Evolutionary conservation across 2,329 filamentous ascomycete genomes (phyloP), one percentile per base, ranked within the genome.

Genomic region (Alternaria sp.): DNA sequence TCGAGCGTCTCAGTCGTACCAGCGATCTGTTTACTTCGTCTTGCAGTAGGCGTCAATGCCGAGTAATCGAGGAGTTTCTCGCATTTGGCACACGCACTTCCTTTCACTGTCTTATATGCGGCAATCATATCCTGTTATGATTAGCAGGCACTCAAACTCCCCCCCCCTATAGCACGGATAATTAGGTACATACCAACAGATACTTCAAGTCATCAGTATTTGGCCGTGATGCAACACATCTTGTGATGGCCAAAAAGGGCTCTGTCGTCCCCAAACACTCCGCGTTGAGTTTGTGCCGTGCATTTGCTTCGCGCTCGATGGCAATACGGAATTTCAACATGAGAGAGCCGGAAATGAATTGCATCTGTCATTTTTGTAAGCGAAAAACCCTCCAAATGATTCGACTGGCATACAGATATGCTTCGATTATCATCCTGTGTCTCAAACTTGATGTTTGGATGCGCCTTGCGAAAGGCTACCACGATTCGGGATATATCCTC

Each of bases 81-180:
- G 56, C 77, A 79, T 62, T 73, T 76, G 11, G 68, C 69, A 60
- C 77, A 79, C 4, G 57, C 62, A 14, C 56, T 64, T 37, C 62
- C 67, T 56, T 71, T 72, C 26, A 72, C 61, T 10, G 63, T 70
- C 45, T 73, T 77, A 58, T 78, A 79, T n/a, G 75, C 72, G 31
- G 69, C 69, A 60, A 79, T 75, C 77, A 79, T 79, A 57, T 77
- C 70, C 76, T 78, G 56, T 29, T 36, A 31, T 36, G 29, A 14
- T 65, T 49, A 75, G 63, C 39, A 57, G 61, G 13, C 21, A 39
- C 40, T 33, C 34, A 23, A n/a, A 41, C 17, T n/a, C 26, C 48
- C 2, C 4, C 34, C 14, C 17, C 2, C 17, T 17, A 33, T 29
- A 13, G 13, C 11, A 37, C 5, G 17, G 4, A 23, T 13, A 26